Evolutionary conservation across 129 eudicot species (phyloP).

Genomic region (Logfia minima): DNA sequence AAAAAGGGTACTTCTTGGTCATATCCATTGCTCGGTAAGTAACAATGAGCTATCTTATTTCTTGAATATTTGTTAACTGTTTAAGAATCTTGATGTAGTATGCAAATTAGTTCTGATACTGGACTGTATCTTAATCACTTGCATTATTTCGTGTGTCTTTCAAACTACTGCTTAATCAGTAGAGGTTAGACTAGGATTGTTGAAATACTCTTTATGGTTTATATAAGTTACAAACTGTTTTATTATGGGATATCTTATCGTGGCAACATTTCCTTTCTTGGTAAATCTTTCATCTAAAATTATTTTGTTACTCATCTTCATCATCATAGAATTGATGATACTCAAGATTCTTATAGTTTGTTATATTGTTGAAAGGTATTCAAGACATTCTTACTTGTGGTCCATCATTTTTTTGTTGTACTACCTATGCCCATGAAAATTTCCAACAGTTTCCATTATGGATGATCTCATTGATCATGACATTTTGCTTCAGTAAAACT

Average conservation of each 20-base stretch:
- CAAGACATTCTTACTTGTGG: background rate
- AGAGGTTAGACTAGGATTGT: background rate
- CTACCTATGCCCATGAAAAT: background rate
- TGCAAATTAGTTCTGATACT: background rate
- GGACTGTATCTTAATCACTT: background rate
- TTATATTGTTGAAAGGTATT: background rate
- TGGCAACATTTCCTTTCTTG: background rate
- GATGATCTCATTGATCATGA: background rate
- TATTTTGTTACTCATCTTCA: background rate
- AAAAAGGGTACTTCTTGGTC: slow-evolving; percentile 24
- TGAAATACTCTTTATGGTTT: background rate
- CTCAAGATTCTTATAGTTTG: background rate
- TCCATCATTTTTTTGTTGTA: slow-evolving; percentile 7
- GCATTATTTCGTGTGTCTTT: background rate
- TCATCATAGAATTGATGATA: background rate
- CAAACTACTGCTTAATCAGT: background rate
- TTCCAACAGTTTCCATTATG: background rate
- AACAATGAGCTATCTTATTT: slow-evolving; percentile 2
- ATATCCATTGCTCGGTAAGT: slow-evolving; percentile 32
- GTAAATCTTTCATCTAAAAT: background rate
- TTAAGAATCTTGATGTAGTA: background rate
- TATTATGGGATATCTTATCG: background rate
- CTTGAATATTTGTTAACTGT: background rate
- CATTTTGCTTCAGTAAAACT: background rate
- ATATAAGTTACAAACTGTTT: background rate